Percentiles rank a stretch among this genome's conserved stretches.
phyloP scores from a whole-genome alignment of 192 early-diverging fungal species.

The Dispira parvispora region DNA sequence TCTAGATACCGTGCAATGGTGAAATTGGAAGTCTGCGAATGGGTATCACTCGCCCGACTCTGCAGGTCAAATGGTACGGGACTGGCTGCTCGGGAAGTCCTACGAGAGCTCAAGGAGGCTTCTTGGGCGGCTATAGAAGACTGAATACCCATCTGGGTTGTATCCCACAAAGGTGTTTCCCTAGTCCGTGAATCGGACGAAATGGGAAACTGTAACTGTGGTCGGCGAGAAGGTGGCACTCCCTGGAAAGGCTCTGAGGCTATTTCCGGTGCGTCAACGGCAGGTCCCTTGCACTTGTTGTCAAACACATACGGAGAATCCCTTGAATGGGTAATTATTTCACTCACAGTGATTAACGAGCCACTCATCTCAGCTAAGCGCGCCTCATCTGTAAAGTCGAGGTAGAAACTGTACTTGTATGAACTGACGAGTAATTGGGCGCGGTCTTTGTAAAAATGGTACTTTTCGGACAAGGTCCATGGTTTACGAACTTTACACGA shows the following conservation, averaged over 20 bases:
- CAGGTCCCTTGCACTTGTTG: too few relatives aligned
- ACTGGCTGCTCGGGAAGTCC: neutral
- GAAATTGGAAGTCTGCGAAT: neutral
- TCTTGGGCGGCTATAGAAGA: neutral
- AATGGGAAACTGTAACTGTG: neutral
- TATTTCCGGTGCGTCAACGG: neutral
- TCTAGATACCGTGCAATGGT: neutral
- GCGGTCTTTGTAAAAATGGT: conserved; percentile 10
- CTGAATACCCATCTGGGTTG: neutral
- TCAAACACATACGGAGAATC: too few relatives aligned
- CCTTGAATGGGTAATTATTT: neutral
- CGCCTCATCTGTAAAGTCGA: conserved; percentile 4
- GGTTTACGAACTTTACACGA: conserved; percentile 4
- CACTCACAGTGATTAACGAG: neutral
- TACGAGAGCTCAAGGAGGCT: neutral
- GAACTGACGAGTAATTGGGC: neutral
- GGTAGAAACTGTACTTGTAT: conserved; percentile 8
- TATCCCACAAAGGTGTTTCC: neutral
- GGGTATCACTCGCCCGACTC: neutral
- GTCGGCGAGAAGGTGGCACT: neutral
- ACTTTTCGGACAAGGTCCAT: conserved; percentile 6
- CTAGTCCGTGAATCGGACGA: neutral
- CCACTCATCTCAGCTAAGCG: neutral
- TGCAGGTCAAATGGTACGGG: neutral
- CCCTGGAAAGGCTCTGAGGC: neutral